Base-by-base conservation (phyloP, 2,329 filamentous ascomycete genomes). In the Zopfia rhizophila region DNA sequence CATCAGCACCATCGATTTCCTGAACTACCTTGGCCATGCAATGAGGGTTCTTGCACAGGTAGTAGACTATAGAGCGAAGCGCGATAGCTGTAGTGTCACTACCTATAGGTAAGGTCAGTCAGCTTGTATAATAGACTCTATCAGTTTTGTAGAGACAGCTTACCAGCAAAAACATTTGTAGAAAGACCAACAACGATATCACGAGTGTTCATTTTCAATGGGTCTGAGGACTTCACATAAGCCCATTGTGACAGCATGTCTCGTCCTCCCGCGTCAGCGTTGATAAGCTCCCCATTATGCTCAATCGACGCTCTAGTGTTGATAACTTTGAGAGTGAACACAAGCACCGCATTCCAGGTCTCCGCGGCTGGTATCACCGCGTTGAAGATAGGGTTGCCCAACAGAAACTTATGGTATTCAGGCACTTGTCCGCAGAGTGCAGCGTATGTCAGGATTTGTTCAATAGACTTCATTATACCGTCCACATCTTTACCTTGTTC, bases 21-120 rank as follows among this genome's bases (percentile, higher is more conserved):
- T 24, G 12, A 13, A 28, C 13, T 11, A 51, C 36, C 7, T 27
- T 51, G 5, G 10, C 14, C 8, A 28, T 7, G 2, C 12, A 13
- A 7, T 8, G 12, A 3, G 40, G 41, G 31, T 47, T 38, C 22
- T 31, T 40, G 12, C 37, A 42, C 44, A 29, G 66, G 35, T 60
- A 60, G 39, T 75, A 75, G 11, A 73, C 48, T 5, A 74, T 59
- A 2, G 63, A 62, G 33, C 72, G 68, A 7, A 71, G 48, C 0
- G 65, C 62, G 1, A 65, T 57, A 37, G 65, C 65, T 6, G 69
- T 61, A 1, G 72, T 73, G 35, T 75, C 73, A 1, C 58, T 60
- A 1, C 72, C 72, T 5, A n/a, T 7, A 3, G 30, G 7, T 4
- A 23, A 8, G 13, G 17, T n/a, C n/a, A n/a, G n/a, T n/a, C n/a